Percentiles rank a stretch among this genome's conserved stretches.
phyloP scores from a whole-genome alignment of 306 rosid genomes.

The Citrullus amarus region DNA sequence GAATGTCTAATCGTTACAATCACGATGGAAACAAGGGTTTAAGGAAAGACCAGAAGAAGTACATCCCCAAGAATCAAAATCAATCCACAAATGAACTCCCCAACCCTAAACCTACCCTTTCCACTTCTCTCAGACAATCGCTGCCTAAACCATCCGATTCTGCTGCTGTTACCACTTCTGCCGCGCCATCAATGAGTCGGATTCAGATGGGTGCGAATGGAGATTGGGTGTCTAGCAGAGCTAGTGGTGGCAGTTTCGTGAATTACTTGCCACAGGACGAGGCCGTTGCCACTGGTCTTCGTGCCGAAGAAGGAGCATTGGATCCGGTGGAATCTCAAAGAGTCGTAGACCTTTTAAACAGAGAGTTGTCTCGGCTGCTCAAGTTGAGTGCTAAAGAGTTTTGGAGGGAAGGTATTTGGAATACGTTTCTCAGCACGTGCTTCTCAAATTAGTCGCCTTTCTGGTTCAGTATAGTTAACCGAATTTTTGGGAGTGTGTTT shows the following conservation, averaged over 20 bases:
- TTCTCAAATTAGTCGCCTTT: neutral
- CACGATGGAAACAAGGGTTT: constrained; percentile 45
- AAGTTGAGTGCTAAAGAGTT: constrained; percentile 73
- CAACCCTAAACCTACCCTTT: constrained; percentile 40
- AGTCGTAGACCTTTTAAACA: constrained; percentile 81
- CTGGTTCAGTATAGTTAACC: neutral
- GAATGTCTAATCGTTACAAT: constrained; percentile 47
- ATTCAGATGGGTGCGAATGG: constrained; percentile 27
- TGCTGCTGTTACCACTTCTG: constrained; percentile 4
- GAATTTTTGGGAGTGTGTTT: neutral
- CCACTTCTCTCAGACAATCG: constrained; percentile 51
- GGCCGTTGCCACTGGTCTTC: constrained; percentile 84
- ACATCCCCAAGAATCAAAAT: constrained; percentile 46
- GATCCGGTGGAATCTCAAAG: constrained; percentile 85
- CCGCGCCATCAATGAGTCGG: constrained; percentile 14
- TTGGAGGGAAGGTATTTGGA: constrained; percentile 63
- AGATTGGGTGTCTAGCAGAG: constrained; percentile 30
- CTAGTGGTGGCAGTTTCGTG: constrained; percentile 46
- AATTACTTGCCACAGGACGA: constrained; percentile 88
- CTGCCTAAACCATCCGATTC: constrained; percentile 26
- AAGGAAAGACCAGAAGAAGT: constrained; percentile 40
- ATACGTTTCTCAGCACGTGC: neutral
- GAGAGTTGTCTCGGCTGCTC: constrained; percentile 67
- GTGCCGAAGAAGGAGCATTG: constrained; percentile 76
- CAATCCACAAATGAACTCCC: constrained; percentile 15